Conservation (phyloP, 2,329 filamentous ascomycete genomes). For the Aspergillus udagawae region DNA sequence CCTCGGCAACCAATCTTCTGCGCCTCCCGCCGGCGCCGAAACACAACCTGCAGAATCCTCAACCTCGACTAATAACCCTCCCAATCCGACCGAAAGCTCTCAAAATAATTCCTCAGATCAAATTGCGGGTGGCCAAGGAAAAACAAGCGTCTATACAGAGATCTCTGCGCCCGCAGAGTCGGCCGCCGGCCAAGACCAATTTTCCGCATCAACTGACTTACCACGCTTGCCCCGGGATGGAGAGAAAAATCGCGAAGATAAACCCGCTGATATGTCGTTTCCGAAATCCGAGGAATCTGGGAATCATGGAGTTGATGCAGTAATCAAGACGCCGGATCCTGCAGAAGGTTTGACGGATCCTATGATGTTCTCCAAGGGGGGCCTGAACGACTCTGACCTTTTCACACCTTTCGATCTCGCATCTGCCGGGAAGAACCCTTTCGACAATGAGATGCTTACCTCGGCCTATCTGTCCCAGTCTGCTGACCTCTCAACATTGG, state of each 20-base stretch:
- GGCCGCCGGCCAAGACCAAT: slow-evolving; percentile 6
- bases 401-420: slow-evolving; percentile 34
- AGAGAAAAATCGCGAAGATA: slow-evolving; percentile 10
- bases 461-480: slow-evolving; percentile 36
- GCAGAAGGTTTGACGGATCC: slow-evolving; percentile 32
- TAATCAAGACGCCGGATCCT: slow-evolving; percentile 18
- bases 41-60: slow-evolving; percentile 6
- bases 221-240: slow-evolving; percentile 5
- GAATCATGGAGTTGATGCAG: background rate
- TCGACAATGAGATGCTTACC: slow-evolving; percentile 38
- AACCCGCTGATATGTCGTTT: slow-evolving; percentile 6
- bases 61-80: background rate
- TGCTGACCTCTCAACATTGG: slow-evolving; percentile 32
- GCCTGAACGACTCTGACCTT: slow-evolving; percentile 29
- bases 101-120: background rate
- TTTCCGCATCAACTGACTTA: background rate
- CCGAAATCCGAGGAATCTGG: slow-evolving; percentile 7
- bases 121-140: background rate
- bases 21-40: slow-evolving; percentile 18
- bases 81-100: background rate
- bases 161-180: background rate
- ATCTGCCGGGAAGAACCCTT: slow-evolving; percentile 28
- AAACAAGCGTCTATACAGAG: background rate
- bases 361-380: slow-evolving; percentile 29
- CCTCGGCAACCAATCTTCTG: slow-evolving; percentile 32